A percentile compares a stretch with the other conserved stretches of the same genome.
Evolutionary conservation across 257 asterid species (phyloP).

Genomic region (Leonotis leonurus): DNA sequence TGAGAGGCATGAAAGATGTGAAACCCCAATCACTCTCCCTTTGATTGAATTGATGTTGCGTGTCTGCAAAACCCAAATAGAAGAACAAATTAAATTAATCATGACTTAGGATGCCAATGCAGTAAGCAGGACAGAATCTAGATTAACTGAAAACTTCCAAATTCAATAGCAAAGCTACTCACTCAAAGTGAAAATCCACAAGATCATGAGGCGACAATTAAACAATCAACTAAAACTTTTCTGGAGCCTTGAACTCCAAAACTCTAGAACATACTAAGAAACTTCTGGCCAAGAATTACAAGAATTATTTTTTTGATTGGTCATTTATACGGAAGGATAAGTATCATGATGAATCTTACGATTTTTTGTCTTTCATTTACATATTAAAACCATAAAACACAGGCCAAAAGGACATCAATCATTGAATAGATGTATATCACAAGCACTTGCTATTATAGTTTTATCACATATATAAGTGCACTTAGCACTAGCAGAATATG

Average conservation of each 20-base stretch:
- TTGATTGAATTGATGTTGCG: slow-evolving; percentile 61
- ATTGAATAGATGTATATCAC: not conserved
- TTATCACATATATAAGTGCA: slow-evolving; percentile 1
- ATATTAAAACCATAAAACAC: slow-evolving; percentile 1
- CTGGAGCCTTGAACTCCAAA: not conserved
- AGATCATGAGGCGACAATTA: not conserved
- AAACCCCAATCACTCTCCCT: slow-evolving; percentile 79
- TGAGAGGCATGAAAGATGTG: slow-evolving; percentile 66
- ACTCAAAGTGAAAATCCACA: slow-evolving; percentile 1
- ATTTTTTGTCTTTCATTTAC: not conserved
- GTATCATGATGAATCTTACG: not conserved
- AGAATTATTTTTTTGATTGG: not conserved
- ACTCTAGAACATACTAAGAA: not conserved
- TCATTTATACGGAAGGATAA: not conserved
- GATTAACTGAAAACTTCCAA: not conserved
- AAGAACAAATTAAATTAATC: not conserved
- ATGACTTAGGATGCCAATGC: slow-evolving; percentile 9
- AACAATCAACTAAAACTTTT: not conserved
- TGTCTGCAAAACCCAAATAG: slow-evolving; percentile 35
- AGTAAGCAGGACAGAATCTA: not conserved
- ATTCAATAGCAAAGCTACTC: slow-evolving; percentile 4
- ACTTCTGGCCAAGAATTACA: not conserved
- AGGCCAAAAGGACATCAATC: not conserved
- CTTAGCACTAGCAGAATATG: not conserved
- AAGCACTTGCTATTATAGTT: not conserved